phyloP scores from a whole-genome alignment of 805 yeast species.

The Candida peoriensis region DNA sequence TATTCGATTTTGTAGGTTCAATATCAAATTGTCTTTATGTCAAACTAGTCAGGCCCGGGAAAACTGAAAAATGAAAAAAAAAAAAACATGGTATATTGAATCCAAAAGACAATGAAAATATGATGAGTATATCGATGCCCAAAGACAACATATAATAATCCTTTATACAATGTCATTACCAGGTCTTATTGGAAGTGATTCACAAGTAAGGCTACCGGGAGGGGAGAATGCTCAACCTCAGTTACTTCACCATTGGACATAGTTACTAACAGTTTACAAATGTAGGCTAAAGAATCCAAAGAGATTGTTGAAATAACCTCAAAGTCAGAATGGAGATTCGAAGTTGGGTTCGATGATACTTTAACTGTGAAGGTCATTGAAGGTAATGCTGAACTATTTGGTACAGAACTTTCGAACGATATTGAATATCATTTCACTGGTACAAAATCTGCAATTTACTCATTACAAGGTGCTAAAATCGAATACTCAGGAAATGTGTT shows the following conservation, averaged over 20 bases:
- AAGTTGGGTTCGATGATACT: constrained; percentile 48
- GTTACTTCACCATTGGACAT: neutral
- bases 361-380: constrained; percentile 45
- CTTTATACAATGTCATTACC: constrained; percentile 7
- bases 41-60: too few relatives aligned
- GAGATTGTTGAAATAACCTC: constrained; percentile 23
- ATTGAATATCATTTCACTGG: constrained; percentile 55
- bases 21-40: too few relatives aligned
- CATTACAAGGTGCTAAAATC: constrained; percentile 63
- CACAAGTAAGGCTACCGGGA: neutral
- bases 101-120: too few relatives aligned
- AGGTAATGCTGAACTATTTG: constrained; percentile 88
- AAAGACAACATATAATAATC: too few relatives aligned
- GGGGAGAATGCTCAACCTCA: neutral
- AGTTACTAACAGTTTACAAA: neutral
- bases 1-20: too few relatives aligned
- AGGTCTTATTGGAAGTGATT: constrained; percentile 4
- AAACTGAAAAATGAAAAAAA: too few relatives aligned
- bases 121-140: too few relatives aligned
- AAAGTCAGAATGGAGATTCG: constrained; percentile 71
- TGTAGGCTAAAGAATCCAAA: constrained; percentile 4
- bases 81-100: too few relatives aligned
- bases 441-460: constrained; percentile 47
- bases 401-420: constrained; percentile 83
- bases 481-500: constrained; percentile 34